Conservation (phyloP, 768 basidiomycete genomes). For the Serendipita sp. region DNA sequence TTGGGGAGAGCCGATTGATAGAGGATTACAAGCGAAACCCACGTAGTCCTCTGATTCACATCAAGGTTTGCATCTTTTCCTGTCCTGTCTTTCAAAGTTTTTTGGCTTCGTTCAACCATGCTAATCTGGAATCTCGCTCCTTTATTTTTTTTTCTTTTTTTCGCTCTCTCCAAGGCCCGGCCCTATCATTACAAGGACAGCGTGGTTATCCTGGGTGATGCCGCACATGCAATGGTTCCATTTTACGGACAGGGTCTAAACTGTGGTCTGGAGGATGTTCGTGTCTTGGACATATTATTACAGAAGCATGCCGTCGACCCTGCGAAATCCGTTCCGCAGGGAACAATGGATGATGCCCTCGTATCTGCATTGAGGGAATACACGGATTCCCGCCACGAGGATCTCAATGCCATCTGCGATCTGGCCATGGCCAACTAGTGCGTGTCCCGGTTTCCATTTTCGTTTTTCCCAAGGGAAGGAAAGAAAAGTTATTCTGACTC, state of each 20-base stretch:
- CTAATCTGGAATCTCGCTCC: conserved; percentile 12
- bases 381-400: conserved; percentile 66
- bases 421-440: conserved; percentile 96
- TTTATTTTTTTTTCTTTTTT: conserved; percentile 16
- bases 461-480: conserved; percentile 10
- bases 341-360: conserved; percentile 38
- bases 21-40: conserved; percentile 73
- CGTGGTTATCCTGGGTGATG: conserved; percentile 79
- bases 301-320: conserved; percentile 51
- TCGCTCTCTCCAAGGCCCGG: conserved; percentile 34
- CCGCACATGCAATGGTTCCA: conserved; percentile 97
- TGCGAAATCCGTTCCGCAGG: conserved; percentile 21
- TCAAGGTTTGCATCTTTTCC: conserved; percentile 47
- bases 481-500: conserved; percentile 14
- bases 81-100: not conserved
- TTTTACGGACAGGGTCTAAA: conserved; percentile 96
- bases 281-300: conserved; percentile 65
- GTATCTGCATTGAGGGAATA: conserved; percentile 58
- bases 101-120: not conserved
- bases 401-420: conserved; percentile 78
- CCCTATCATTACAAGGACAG: conserved; percentile 87
- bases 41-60: conserved; percentile 75
- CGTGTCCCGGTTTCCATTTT: conserved; percentile 25
- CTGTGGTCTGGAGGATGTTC: conserved; percentile 93
- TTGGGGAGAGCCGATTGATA: conserved; percentile 65